Evolutionary conservation across 129 eudicot genomes (phyloP).

Genomic region (Saussurea involucrata): DNA sequence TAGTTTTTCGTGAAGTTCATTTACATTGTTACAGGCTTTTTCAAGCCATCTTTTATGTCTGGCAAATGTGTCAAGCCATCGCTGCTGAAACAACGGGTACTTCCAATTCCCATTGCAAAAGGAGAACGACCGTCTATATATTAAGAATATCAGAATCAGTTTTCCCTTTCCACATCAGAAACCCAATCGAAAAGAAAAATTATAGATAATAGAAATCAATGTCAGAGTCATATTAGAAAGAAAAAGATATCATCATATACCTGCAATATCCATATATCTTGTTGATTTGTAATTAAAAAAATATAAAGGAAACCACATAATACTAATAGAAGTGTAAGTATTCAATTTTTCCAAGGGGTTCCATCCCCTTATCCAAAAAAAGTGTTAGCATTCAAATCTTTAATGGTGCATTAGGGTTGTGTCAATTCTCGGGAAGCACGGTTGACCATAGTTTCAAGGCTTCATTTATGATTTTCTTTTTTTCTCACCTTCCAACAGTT

Average conservation of each 20-base stretch:
- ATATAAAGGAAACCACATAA: background rate
- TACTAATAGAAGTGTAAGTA: background rate
- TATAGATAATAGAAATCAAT: background rate
- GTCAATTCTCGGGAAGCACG: background rate
- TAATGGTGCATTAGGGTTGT: background rate
- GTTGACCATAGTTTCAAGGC: background rate
- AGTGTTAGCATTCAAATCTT: background rate
- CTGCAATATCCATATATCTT: background rate
- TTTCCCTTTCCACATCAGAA: background rate
- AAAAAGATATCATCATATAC: background rate
- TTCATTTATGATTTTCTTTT: background rate
- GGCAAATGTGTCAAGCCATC: conserved; percentile 64
- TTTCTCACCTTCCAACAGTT: background rate
- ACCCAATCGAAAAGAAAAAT: background rate
- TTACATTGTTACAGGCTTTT: too few species aligned
- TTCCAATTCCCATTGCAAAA: conserved; percentile 48
- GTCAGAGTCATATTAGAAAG: background rate
- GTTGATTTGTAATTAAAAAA: background rate
- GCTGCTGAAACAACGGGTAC: conserved; percentile 65
- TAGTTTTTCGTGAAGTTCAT: too few species aligned
- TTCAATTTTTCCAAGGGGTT: background rate
- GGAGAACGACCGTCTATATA: conserved; percentile 38
- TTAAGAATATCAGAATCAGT: background rate
- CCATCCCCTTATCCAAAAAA: background rate
- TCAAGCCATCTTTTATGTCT: conserved; percentile 61